Percentiles rank a stretch among this genome's conserved stretches.
Evolutionary conservation across 192 early-diverging fungal genomes (phyloP).

Genomic region (Lunasporangiospora selenospora): DNA sequence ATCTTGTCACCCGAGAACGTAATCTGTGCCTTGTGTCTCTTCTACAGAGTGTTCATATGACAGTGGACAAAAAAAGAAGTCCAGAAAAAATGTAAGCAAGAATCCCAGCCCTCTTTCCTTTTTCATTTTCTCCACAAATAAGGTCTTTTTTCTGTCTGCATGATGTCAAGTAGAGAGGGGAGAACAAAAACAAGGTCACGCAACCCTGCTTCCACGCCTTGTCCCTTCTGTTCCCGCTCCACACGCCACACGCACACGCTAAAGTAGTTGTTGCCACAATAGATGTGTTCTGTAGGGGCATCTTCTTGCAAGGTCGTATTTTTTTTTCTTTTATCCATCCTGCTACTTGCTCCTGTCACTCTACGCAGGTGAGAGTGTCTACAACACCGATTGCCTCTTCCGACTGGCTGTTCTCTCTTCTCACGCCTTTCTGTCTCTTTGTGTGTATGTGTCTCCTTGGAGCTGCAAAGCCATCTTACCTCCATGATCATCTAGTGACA

Average conservation of each 20-base stretch:
- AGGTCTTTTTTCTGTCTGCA: neutral
- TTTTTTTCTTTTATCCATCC: too few relatives aligned
- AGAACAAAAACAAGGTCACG: neutral
- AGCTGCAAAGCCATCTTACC: too few relatives aligned
- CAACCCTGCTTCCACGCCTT: neutral
- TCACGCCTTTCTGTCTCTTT: too few relatives aligned
- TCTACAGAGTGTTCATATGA: slow-evolving; percentile 7
- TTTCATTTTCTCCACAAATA: neutral
- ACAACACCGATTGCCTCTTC: too few relatives aligned
- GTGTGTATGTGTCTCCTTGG: too few relatives aligned
- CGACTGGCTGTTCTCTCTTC: too few relatives aligned
- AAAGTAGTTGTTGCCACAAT: too few relatives aligned
- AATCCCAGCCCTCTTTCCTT: neutral
- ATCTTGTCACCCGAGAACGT: slow-evolving; percentile 63
- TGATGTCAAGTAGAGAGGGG: neutral
- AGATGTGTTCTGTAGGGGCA: too few relatives aligned
- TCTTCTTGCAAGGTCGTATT: too few relatives aligned
- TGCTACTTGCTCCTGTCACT: too few relatives aligned
- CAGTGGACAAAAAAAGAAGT: neutral
- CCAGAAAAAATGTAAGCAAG: slow-evolving; percentile 2
- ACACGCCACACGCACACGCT: too few relatives aligned
- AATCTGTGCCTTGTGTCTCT: slow-evolving; percentile 55
- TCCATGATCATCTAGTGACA: slow-evolving; percentile 45
- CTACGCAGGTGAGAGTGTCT: too few relatives aligned
- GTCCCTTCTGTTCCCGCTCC: neutral